These are phyloP conservation scores for Trypanosoma congolense DNA, from an alignment of 208 protist species.

Conservation along the genomic window DNA sequence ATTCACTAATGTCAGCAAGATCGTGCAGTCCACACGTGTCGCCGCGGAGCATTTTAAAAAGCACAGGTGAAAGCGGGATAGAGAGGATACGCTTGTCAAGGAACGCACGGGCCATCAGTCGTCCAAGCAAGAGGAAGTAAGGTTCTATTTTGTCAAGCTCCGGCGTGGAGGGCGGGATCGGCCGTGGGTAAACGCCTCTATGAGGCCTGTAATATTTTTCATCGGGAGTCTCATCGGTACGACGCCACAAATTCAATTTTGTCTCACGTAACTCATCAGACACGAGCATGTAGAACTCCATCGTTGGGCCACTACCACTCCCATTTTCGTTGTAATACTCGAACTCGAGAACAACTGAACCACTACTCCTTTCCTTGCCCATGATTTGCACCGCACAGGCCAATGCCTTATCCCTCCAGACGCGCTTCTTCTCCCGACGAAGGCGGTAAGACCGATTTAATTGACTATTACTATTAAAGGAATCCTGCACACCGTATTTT, in stretches of 20 bases:
- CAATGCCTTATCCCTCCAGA: constrained; percentile 47
- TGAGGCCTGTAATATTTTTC: constrained; percentile 47
- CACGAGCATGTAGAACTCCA: constrained; percentile 88
- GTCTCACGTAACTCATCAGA: constrained; percentile 56
- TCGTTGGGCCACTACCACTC: constrained; percentile 83
- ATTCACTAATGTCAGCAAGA: constrained; percentile 49
- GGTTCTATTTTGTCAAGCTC: constrained; percentile 22
- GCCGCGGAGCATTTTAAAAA: constrained; percentile 71
- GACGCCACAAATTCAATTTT: constrained; percentile 54
- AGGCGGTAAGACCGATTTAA: constrained; percentile 23
- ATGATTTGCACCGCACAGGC: constrained; percentile 65
- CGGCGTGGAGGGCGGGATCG: constrained; percentile 23
- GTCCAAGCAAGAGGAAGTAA: constrained; percentile 63
- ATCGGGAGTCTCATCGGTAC: constrained; percentile 31
- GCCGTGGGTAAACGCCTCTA: constrained; percentile 61
- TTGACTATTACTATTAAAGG: constrained; percentile 13
- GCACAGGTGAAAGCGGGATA: constrained; percentile 61
- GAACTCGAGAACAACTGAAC: constrained; percentile 66
- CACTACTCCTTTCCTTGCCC: constrained; percentile 29
- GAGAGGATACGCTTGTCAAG: constrained; percentile 72
- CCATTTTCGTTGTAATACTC: constrained; percentile 88
- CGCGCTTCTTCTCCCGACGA: constrained; percentile 35
- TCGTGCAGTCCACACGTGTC: constrained; percentile 70
- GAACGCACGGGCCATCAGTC: constrained; percentile 71
- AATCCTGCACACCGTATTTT: constrained; percentile 28